Percentiles rank a stretch among this genome's conserved stretches.
phyloP scores from a whole-genome alignment of 805 yeast species.

The Kuraishia molischiana region DNA sequence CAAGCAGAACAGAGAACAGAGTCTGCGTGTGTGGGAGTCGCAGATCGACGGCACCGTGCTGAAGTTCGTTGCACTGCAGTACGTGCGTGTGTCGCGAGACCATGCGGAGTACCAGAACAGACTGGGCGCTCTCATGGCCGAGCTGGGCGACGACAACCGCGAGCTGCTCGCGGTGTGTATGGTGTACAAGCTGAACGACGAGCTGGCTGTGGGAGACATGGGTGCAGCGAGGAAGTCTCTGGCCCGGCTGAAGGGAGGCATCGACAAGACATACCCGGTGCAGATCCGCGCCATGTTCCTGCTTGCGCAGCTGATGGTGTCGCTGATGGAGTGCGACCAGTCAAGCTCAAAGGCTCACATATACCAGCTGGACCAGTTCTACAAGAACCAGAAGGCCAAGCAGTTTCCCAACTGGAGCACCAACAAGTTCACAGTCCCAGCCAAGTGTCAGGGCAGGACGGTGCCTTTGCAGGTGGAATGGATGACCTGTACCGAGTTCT shows the following conservation, averaged over 20 bases:
- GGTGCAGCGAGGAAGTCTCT: constrained; percentile 10
- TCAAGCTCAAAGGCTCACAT: constrained; percentile 15
- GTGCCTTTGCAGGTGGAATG: constrained; percentile 22
- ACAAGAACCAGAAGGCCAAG: constrained; percentile 12
- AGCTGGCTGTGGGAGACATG: constrained; percentile 21
- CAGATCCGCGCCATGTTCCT: constrained; percentile 24
- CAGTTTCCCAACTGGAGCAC: constrained; percentile 20
- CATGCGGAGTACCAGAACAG: constrained; percentile 15
- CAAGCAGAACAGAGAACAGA: constrained; percentile 11
- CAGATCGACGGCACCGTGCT: constrained; percentile 13
- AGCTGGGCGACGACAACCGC: constrained; percentile 6
- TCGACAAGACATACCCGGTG: constrained; percentile 9
- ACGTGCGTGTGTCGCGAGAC: constrained; percentile 18
- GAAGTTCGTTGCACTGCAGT: constrained; percentile 19
- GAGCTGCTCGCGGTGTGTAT: constrained; percentile 14
- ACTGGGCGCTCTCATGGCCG: constrained; percentile 7
- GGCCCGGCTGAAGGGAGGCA: constrained; percentile 9
- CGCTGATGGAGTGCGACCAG: constrained; percentile 19
- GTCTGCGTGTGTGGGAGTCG: not conserved
- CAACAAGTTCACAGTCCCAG: not conserved
- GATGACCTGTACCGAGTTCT: constrained; percentile 33
- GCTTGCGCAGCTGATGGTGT: constrained; percentile 16
- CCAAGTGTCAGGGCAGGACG: not conserved
- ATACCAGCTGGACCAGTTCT: constrained; percentile 13
- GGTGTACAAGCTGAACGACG: constrained; percentile 19